Evolutionary conservation across 179 eudicot genomes (phyloP).

Genomic region (Vitellaria paradoxa): DNA sequence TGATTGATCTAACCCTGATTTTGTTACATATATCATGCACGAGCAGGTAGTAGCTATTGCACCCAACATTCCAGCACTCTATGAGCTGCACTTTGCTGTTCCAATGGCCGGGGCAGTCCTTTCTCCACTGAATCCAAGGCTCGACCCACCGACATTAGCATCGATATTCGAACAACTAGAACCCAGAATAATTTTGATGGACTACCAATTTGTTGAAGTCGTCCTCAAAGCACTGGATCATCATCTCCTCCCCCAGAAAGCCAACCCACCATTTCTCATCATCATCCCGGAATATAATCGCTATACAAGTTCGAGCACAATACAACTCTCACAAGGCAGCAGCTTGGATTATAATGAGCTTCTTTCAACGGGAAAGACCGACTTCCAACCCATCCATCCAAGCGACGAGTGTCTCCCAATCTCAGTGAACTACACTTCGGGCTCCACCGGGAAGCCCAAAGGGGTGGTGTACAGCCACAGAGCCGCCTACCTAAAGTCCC

Average conservation of each 20-base stretch:
- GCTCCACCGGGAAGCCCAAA: conserved; percentile 64
- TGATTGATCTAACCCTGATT: no score
- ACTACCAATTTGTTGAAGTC: conserved; percentile 26
- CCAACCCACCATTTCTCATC: conserved; percentile 30
- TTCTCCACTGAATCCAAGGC: conserved; percentile 42
- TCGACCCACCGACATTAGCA: conserved; percentile 31
- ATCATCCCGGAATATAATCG: conserved; percentile 17
- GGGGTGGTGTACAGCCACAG: conserved; percentile 67
- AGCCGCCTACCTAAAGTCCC: conserved; percentile 46
- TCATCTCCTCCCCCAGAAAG: conserved; percentile 3
- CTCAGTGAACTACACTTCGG: conserved; percentile 59
- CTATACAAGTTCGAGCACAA: not conserved
- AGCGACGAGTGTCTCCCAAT: conserved; percentile 52
- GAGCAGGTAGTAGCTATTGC: conserved; percentile 35
- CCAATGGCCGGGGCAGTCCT: conserved; percentile 66
- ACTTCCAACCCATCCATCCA: conserved; percentile 32
- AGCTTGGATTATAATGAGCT: conserved; percentile 31
- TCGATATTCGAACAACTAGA: conserved; percentile 30
- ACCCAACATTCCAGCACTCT: conserved; percentile 38
- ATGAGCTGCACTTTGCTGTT: conserved; percentile 45
- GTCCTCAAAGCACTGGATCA: conserved; percentile 22
- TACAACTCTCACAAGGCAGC: not conserved
- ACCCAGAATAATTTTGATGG: conserved; percentile 39
- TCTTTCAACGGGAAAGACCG: conserved; percentile 30
- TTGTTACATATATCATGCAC: no score